These are phyloP conservation scores for Plasmodium vinckei DNA, from an alignment of 169 alveolate species.

Conservation along the genomic window DNA sequence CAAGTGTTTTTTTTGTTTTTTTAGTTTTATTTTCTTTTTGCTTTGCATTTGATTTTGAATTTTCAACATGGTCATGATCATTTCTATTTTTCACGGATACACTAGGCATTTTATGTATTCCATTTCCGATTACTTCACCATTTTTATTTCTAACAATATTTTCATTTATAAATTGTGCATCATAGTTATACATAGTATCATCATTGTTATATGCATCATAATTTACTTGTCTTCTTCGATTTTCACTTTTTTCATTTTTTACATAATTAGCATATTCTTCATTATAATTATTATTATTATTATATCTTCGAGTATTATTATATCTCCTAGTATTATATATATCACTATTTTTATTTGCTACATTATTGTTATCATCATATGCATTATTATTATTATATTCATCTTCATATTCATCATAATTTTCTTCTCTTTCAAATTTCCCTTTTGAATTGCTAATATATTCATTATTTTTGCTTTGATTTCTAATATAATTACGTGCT, in stretches of 20 bases:
- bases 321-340: neutral
- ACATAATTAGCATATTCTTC: no score
- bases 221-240: no score
- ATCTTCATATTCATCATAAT: neutral
- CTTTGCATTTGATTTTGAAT: constrained; percentile 8
- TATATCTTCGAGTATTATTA: neutral
- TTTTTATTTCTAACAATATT: no score
- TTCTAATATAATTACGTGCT: neutral
- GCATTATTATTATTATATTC: neutral
- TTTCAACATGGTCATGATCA: neutral
- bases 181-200: no score
- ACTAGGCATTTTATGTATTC: neutral
- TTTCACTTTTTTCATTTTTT: no score
- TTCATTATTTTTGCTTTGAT: neutral
- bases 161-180: no score
- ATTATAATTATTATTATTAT: no score
- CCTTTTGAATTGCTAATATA: neutral
- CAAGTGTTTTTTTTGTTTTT: constrained; percentile 14
- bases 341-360: no score
- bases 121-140: neutral
- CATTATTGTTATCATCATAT: neutral
- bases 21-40: constrained; percentile 15
- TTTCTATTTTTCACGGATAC: constrained; percentile 1
- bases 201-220: no score
- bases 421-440: neutral